Conservation (phyloP, 2,329 filamentous ascomycete species). For the Colletotrichum karsti region DNA sequence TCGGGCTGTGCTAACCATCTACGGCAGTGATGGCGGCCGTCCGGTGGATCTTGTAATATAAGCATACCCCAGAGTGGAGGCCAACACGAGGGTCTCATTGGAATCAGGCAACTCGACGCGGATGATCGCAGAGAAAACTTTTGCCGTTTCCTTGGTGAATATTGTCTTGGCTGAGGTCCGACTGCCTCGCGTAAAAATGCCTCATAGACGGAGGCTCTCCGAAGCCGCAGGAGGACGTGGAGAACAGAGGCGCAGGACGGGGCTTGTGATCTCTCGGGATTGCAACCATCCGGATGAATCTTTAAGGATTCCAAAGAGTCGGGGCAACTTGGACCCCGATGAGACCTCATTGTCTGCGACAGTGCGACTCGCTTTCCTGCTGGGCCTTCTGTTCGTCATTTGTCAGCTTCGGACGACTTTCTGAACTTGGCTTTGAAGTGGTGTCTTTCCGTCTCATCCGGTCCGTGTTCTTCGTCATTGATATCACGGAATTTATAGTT, state of each 20-base stretch:
- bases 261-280: background rate
- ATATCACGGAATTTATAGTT: no score
- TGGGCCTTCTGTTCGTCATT: no score
- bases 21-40: background rate
- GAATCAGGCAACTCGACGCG: background rate
- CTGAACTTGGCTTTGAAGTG: no score
- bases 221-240: background rate
- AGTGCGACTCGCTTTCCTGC: no score
- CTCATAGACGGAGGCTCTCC: background rate
- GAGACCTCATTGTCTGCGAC: no score
- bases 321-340: no score
- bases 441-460: no score
- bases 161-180: background rate
- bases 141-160: background rate
- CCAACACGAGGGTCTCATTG: background rate
- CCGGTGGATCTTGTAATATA: conserved; percentile 5
- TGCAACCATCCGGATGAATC: no score
- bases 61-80: conserved; percentile 7
- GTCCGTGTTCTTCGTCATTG: no score
- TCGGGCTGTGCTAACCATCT: background rate
- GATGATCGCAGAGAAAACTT: background rate
- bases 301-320: no score
- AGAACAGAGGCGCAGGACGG: background rate
- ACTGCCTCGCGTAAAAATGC: conserved; percentile 3
- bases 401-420: no score